Conservation (phyloP, 2,329 filamentous ascomycete genomes). For the Calonectria crousiana region DNA sequence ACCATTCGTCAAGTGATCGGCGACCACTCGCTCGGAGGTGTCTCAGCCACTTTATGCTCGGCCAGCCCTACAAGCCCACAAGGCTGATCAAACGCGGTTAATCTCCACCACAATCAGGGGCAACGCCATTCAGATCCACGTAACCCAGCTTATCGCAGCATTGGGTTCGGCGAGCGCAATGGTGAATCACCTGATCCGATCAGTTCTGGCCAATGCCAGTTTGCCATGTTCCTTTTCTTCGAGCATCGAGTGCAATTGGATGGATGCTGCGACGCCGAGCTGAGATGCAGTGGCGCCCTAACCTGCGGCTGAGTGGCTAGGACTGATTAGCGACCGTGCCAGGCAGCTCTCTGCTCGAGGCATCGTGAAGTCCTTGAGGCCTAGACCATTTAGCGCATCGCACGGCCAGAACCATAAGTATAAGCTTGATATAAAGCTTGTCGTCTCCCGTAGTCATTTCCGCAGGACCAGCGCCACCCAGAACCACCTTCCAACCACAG, state of each 20-base stretch:
- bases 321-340: not conserved
- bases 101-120: not conserved
- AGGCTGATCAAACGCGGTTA: not conserved
- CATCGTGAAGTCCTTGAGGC: not conserved
- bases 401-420: conserved; percentile 1
- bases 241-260: not conserved
- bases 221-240: not conserved
- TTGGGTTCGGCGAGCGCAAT: not conserved
- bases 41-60: not conserved
- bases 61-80: not conserved
- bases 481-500: not conserved
- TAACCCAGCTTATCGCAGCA: not conserved
- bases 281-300: not conserved
- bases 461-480: not conserved
- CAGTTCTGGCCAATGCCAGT: not conserved
- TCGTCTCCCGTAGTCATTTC: not conserved
- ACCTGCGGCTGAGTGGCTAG: not conserved
- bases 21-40: not conserved
- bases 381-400: conserved; percentile 11
- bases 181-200: not conserved
- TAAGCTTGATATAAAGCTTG: conserved; percentile 22
- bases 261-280: not conserved
- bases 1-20: not conserved
- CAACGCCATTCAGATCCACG: not conserved
- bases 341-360: not conserved